Conservation (phyloP, 75 land plant genomes). For the Cupressus sempervirens region DNA sequence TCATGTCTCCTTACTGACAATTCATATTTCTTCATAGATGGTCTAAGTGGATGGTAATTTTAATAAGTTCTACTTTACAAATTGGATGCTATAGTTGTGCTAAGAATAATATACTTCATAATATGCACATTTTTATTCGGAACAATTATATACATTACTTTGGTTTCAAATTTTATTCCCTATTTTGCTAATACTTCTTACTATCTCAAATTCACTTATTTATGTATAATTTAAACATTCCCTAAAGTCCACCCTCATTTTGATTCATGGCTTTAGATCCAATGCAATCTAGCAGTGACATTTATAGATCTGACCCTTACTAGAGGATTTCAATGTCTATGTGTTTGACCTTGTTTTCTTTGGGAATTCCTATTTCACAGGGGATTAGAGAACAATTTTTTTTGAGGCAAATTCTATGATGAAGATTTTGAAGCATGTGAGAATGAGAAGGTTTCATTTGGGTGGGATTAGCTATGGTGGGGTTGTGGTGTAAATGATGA, state of each 20-base stretch:
- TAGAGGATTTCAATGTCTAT: constrained; percentile 32
- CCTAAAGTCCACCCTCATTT: constrained; percentile 26
- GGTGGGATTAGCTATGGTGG: constrained; percentile 45
- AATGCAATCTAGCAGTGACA: constrained; percentile 44
- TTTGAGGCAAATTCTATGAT: constrained; percentile 40
- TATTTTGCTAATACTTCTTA: no score
- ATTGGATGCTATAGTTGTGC: no score
- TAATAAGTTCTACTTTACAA: no score
- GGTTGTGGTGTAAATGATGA: constrained; percentile 33
- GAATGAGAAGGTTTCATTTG: constrained; percentile 20
- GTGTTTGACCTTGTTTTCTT: constrained; percentile 58
- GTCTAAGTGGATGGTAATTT: no score
- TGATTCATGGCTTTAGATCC: constrained; percentile 61
- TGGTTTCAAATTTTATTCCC: no score
- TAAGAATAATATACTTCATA: no score
- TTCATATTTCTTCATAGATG: no score
- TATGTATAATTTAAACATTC: no score
- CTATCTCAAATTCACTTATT: no score
- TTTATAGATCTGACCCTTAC: constrained; percentile 30
- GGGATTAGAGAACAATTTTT: constrained; percentile 15
- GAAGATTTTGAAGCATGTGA: constrained; percentile 22
- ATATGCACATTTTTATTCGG: no score
- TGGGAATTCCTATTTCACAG: constrained; percentile 36
- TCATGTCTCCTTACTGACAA: no score
- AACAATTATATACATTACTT: no score